Conservation (phyloP, 495 filamentous ascomycete species). For the Halenospora varia region DNA sequence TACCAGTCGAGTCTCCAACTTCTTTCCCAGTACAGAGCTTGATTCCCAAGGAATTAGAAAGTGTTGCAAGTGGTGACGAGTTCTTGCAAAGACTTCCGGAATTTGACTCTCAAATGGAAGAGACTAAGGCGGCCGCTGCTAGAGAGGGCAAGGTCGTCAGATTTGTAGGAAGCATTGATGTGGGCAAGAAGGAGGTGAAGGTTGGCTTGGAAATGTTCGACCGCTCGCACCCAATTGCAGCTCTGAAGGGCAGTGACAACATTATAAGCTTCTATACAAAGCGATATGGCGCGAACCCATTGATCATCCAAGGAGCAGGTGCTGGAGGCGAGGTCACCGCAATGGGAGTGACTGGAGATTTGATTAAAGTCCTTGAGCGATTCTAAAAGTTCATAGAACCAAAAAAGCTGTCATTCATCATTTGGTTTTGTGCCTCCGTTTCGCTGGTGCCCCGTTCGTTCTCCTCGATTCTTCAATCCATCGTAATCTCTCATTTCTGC, state of each 20-base stretch:
- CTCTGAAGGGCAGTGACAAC: conserved; percentile 94
- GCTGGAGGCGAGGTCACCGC: conserved; percentile 94
- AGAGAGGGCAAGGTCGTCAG: conserved; percentile 86
- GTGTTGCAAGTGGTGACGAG: conserved; percentile 67
- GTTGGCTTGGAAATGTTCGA: conserved; percentile 88
- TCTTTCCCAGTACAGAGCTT: conserved; percentile 88
- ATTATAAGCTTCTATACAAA: conserved; percentile 97
- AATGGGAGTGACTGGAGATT: conserved; percentile 88
- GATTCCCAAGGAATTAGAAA: conserved; percentile 79
- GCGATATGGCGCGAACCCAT: conserved; percentile 81
- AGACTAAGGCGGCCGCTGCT: conserved; percentile 71
- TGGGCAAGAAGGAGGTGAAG: conserved; percentile 68
- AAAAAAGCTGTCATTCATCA: conserved; percentile 15
- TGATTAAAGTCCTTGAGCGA: conserved; percentile 70
- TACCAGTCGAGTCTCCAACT: conserved; percentile 71
- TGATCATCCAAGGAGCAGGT: conserved; percentile 92
- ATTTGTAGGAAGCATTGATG: conserved; percentile 90
- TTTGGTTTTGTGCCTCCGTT: conserved; percentile 7
- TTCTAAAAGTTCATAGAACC: conserved; percentile 9
- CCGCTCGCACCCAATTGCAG: conserved; percentile 79
- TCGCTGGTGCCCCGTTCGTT: conserved; percentile 7
- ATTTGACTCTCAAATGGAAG: conserved; percentile 82
- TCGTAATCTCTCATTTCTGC: conserved; percentile 6
- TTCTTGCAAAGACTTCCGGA: conserved; percentile 73
- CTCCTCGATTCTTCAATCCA: conserved; percentile 17